Evolutionary conservation across 306 rosid species (phyloP), one percentile per base, ranked within the genome.

Genomic region (Trifolium repens): DNA sequence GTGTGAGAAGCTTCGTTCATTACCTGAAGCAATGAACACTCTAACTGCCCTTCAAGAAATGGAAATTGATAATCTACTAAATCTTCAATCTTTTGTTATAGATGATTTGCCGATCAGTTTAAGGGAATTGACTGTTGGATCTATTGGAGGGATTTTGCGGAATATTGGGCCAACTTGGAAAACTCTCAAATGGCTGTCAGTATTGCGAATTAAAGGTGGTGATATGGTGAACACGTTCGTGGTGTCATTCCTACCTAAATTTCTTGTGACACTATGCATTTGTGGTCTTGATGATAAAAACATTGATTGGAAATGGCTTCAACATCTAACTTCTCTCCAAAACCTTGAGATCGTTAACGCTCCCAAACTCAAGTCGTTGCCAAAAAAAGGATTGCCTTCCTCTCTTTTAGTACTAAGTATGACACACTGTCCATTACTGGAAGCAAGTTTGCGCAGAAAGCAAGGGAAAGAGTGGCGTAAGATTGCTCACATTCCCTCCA

Each of bases 391-490:
- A 67, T 67, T 43, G 3, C 55, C 71, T 43, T 43, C 71, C 35
- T 67, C 55, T 12, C 71, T 67, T 67, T 42, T 12, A 0, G 39
- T 22, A 13, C 54, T 67, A 12, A 22, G 7, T 5, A 1, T 67
- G 19, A 19, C 12, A 43, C 3, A 6, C 0, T 67, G 72, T 24
- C 72, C 72, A 43, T 67, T 67, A 16, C 24, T 67, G 15, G 26
- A 46, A 13, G 58, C 24, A 67, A 44, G 58, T 44, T 8, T 24
- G 14, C 42, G 8, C 15, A 26, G 42, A 24, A 67, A 67, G 42
- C 42, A 13, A 14, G 72, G 72, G 42, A 67, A 43, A 24, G 72
- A 67, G 42, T 67, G 72, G 72, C 26, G 24, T 44, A 67, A 67
- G 14, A 22, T 67, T 67, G 22, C 72, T 24, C 72, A 13, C 39